Evolutionary conservation across 441 rosid genomes (phyloP), one percentile per base, ranked within the genome.

Genomic region (Erodium texanum): DNA sequence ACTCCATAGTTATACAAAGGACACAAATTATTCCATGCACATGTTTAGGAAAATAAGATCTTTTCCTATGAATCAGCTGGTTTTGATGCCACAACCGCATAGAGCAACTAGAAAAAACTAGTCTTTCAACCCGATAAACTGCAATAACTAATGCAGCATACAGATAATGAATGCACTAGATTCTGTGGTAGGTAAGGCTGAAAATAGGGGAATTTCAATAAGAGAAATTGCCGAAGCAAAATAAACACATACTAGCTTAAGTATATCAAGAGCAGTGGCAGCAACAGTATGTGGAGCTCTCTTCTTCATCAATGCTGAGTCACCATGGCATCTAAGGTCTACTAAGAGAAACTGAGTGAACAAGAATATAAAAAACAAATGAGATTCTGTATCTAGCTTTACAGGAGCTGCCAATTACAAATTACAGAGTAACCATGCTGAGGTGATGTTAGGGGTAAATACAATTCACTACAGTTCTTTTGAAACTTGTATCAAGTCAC

Each of bases 251-350:
- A 91, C 99, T 62, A 91, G 93, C 83, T 88, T 89, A 70, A 93
- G 75, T 78, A 91, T 96, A 62, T 93, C 99, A 64, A 76, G 82
- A 66, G 97, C 99, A 58, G 97, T 87, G 62, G 96, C 81, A 71
- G 92, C 84, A 74, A 93, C 96, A 65, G 90, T 84, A 50, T 93
- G 87, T 34, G 95, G 89, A 59, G 84, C 83, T 68, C 84, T 86
- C 83, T 84, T 89, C 79, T 80, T 85, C 71, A 86, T 73, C 41
- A 85, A 76, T 48, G 99, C 82, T 32, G 99, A 93, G 81, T 93
- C 97, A 67, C 99, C 97, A 74, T 93, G 97, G 79, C 99, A 93
- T 68, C 96, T 87, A 64, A 93, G 79, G 76, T 93, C 99, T 22
- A 93, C 92, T 64, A 86, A 78, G 72, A 93, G 89, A 85, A 91